Percentiles rank a stretch among this genome's conserved stretches.
phyloP scores from a whole-genome alignment of 139 green algal species.

The Chlamydomonas asymmetrica region DNA sequence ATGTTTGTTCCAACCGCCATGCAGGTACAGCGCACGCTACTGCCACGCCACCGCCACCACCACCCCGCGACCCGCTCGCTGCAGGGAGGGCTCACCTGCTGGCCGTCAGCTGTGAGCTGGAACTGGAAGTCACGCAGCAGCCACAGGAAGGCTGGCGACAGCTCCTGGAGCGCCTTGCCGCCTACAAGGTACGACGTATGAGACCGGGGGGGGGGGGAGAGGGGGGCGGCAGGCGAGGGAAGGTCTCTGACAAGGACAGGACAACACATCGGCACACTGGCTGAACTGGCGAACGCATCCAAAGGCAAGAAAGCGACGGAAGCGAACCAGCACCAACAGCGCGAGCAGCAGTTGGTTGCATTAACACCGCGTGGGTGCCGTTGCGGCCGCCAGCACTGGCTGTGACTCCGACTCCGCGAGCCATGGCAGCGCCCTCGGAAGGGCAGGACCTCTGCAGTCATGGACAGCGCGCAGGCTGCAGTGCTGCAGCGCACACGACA shows the following conservation, averaged over 20 bases:
- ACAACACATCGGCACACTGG: neutral
- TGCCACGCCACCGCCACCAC: too few relatives aligned
- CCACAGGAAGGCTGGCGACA: slow-evolving; percentile 89
- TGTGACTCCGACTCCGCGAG: neutral
- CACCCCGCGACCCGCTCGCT: neutral
- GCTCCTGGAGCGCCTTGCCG: slow-evolving; percentile 8
- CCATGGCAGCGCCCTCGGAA: neutral
- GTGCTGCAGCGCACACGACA: neutral
- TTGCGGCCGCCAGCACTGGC: neutral
- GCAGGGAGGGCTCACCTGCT: slow-evolving; percentile 18
- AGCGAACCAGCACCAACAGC: too few relatives aligned
- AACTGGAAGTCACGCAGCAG: slow-evolving; percentile 81
- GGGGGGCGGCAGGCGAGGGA: neutral
- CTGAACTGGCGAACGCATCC: neutral
- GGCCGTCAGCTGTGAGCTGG: slow-evolving; percentile 21
- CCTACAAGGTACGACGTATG: neutral
- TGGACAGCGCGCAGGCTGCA: neutral
- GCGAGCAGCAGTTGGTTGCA: too few relatives aligned
- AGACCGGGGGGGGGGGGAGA: neutral
- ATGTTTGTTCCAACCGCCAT: too few relatives aligned
- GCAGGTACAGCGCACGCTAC: too few relatives aligned
- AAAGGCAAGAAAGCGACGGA: neutral
- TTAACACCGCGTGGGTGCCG: too few relatives aligned
- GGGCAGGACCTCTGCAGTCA: neutral
- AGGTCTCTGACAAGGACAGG: neutral